Evolutionary conservation across 495 filamentous ascomycete species (phyloP), one percentile per base, ranked within the genome.

Genomic region (Lophiostoma macrostomum): DNA sequence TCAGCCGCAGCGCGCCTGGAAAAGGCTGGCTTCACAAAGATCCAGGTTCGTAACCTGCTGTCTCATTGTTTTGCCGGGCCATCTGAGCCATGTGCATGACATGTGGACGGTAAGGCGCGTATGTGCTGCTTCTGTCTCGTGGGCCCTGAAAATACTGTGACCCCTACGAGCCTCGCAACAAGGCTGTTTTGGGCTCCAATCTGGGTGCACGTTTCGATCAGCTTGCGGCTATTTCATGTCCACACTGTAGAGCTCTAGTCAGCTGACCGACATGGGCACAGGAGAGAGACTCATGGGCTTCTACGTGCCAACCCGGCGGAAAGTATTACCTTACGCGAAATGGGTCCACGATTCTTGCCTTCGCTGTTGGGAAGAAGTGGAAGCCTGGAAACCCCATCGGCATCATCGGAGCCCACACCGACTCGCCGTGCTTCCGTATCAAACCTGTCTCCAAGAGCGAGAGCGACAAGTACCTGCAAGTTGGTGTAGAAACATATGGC

Each of bases 271-370:
- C 10, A 14, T 34, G 20, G 16, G 22, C 28, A 13, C 62, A 88
- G 80, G 93, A 97, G 69, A 84, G 85, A 62, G 90, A 96, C 61
- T 82, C 86, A 32, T 99, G 93, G 93, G 76, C 83, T 14, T 82
- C 84, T 6, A 79, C 73, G 29, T 81, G 95, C 55, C 78, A 82
- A 52, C 88, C 89, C 20, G 93, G 91, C 47, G 91, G 93, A 40
- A 95, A 91, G 69, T 99, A 97, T 70, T 96, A 87, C 73, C 77
- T 97, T 62, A 99, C 93, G 34, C 83, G 93, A 36, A 99, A 99
- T 72, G 85, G 81, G 48, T 94, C 91, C 22, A 91, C 94, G 25
- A 85, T 99, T 55, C 79, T 97, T 32, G 93, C 94, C 46, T 99
- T 99, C 70, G 87, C 88, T 48, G 85, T 99, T 60, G 93, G 93